Evolutionary conservation across 352 stramenopile genomes (phyloP).

Genomic region (Lagenidium giganteum): DNA sequence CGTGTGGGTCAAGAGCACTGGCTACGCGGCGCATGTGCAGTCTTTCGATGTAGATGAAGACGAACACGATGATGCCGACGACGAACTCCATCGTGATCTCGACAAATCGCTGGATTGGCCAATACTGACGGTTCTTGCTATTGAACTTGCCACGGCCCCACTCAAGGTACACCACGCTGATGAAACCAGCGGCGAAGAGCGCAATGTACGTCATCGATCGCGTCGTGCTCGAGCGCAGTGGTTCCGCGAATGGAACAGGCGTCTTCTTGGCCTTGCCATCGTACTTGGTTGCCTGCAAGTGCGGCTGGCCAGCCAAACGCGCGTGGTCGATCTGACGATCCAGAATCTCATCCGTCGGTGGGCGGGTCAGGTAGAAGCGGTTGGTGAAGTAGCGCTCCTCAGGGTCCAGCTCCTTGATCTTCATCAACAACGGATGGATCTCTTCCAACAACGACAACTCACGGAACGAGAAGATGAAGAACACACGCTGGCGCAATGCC

Average conservation of each 20-base stretch:
- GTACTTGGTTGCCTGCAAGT: not conserved
- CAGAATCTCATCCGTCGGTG: slow-evolving; percentile 7
- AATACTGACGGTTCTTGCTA: slow-evolving; percentile 24
- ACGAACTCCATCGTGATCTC: slow-evolving; percentile 32
- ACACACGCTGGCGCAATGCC: slow-evolving; percentile 11
- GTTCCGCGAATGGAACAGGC: slow-evolving; percentile 10
- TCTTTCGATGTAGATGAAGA: slow-evolving; percentile 15
- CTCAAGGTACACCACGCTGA: slow-evolving; percentile 24
- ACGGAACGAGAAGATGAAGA: slow-evolving; percentile 35
- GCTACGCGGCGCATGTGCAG: too few species aligned
- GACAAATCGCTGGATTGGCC: slow-evolving; percentile 42
- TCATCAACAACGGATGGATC: slow-evolving; percentile 22
- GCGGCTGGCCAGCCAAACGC: not conserved
- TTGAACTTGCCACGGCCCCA: slow-evolving; percentile 26
- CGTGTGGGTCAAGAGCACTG: too few species aligned
- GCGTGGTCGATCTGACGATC: slow-evolving; percentile 12
- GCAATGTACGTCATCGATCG: slow-evolving; percentile 16
- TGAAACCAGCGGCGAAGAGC: slow-evolving; percentile 15
- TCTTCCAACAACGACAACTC: slow-evolving; percentile 30
- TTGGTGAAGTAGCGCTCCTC: slow-evolving; percentile 15
- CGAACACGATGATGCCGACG: slow-evolving; percentile 21
- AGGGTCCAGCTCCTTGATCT: slow-evolving; percentile 24
- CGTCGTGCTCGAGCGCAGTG: slow-evolving; percentile 7
- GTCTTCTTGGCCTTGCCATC: too few species aligned
- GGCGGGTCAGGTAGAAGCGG: slow-evolving; percentile 20